Evolutionary conservation across 345 rosid species (phyloP).

Genomic region (Cardamine chenopodiifolia): DNA sequence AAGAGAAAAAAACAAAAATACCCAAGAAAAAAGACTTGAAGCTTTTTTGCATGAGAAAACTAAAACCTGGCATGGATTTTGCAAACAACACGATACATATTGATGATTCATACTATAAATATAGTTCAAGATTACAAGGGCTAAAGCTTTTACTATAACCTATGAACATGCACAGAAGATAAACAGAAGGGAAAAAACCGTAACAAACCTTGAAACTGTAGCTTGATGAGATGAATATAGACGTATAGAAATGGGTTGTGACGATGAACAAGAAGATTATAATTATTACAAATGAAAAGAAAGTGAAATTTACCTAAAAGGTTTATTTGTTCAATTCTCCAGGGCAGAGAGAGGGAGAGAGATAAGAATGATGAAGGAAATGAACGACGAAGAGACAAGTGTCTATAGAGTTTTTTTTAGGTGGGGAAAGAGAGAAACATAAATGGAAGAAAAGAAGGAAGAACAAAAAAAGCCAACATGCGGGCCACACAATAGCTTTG

Average conservation of each 20-base stretch:
- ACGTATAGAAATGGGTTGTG: background rate
- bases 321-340: constrained; percentile 1
- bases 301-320: constrained; percentile 23
- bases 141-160: background rate
- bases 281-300: background rate
- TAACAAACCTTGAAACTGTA: constrained; percentile 3
- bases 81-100: background rate
- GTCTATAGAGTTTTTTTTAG: background rate
- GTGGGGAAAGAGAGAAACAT: constrained; percentile 23
- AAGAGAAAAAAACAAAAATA: background rate
- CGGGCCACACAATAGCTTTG: constrained; percentile 36
- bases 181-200: background rate
- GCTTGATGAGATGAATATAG: background rate
- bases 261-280: background rate
- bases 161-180: constrained; percentile 3
- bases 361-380: background rate
- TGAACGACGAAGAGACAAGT: background rate
- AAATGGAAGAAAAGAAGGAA: constrained; percentile 27
- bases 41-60: constrained; percentile 4
- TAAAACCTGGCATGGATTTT: constrained; percentile 9
- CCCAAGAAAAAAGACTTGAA: background rate
- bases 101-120: background rate
- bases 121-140: background rate
- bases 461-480: constrained; percentile 32
- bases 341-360: constrained; percentile 9